phyloP scores from a whole-genome alignment of 805 yeast species.

The Wickerhamiella musiphila region DNA sequence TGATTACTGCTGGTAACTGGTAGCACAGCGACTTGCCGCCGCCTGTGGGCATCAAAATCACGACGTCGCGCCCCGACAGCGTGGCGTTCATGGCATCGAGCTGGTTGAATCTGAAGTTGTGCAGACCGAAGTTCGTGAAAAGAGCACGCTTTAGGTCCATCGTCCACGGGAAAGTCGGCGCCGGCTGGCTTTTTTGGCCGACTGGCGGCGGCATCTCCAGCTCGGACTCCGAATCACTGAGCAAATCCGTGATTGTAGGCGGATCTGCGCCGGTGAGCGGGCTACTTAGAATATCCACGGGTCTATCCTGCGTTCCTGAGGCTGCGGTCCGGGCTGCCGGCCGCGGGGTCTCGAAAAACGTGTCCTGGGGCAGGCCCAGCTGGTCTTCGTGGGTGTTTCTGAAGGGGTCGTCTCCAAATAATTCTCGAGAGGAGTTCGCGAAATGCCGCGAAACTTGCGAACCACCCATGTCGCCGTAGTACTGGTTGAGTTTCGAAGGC shows the following conservation, averaged over 20 bases:
- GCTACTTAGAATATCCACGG: too few species aligned
- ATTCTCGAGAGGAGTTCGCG: background rate
- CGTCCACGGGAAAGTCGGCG: constrained; percentile 35
- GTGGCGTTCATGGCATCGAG: constrained; percentile 69
- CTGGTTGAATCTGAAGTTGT: constrained; percentile 65
- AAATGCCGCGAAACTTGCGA: background rate
- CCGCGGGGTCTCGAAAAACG: too few species aligned
- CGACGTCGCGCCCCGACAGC: constrained; percentile 64
- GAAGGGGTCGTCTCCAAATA: background rate
- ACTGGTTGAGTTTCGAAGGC: background rate
- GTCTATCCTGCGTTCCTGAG: too few species aligned
- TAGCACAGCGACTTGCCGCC: constrained; percentile 96
- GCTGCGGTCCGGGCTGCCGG: too few species aligned
- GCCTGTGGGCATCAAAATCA: constrained; percentile 96
- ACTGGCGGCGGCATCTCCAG: background rate
- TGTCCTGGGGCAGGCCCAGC: too few species aligned
- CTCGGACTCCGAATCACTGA: background rate
- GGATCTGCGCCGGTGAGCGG: background rate
- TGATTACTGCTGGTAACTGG: constrained; percentile 80
- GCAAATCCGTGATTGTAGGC: background rate
- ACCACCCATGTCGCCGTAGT: background rate
- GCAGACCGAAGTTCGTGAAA: constrained; percentile 40
- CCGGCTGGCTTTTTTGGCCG: background rate
- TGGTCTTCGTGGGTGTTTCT: background rate
- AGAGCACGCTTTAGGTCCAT: constrained; percentile 46